Base-by-base conservation (phyloP, 1,139 yeast genomes). In the Kluyveromyces sp. region DNA sequence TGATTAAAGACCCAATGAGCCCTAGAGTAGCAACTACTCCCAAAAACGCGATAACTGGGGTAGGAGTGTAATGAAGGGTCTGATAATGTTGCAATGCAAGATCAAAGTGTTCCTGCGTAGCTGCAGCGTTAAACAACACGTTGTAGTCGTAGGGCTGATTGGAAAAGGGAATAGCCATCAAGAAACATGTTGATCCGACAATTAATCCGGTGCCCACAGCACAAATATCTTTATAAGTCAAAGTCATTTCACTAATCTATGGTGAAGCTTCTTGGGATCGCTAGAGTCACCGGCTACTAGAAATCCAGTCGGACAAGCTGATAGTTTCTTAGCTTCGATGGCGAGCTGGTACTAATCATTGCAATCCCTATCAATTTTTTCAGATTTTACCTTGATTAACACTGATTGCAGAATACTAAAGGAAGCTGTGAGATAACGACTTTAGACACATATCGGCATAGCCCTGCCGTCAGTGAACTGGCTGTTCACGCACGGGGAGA, bases 71-170 rank as follows among this genome's bases (percentile, higher is more conserved):
- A 41, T 47, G 51, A 83, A 95, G 80, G 37, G 70, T 68, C 46
- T 75, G 74, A 66, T 89, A 92, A 64, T 92, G 96, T 36, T 65
- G 69, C 48, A 86, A 66, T 1, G 96, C 82, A 17, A 65, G 67
- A 17, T 69, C 76, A 52, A 83, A 82, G 38, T 77, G 80, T 17
- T 61, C 73, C 13, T 69, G 72, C 1, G 76, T 68, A 6, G 78
- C 77, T 32, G 65, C 64, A 11, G 67, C 55, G 40, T 70, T 64
- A 85, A 94, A 89, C 48, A 92, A 71, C n/a, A 95, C 77, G 54
- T 73, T 70, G 62, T 76, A 74, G 60, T 87, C 96, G 58, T 88
- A 92, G 2, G 95, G 84, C 72, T 82, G 78, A 63, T 86, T 85
- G 43, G 84, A 74, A 61, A 78, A 84, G 39, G 87, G 65, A 26